Evolutionary conservation across 2,329 filamentous ascomycete genomes (phyloP).

Genomic region (Fusarium sp.): DNA sequence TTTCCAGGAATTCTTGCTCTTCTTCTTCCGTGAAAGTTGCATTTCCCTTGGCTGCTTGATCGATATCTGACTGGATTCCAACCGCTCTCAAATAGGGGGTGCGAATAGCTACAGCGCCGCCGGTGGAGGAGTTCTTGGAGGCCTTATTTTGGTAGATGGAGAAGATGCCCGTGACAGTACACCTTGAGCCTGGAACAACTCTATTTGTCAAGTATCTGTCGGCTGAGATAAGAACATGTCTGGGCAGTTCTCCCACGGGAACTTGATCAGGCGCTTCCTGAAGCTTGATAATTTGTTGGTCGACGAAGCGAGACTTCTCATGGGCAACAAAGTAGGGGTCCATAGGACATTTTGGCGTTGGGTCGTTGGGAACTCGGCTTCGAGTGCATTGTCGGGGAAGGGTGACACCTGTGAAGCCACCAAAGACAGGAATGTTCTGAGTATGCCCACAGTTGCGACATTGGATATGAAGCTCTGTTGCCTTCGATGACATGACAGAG

Average conservation of each 20-base stretch:
- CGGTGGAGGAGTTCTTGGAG: constrained; percentile 77
- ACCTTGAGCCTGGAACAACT: constrained; percentile 93
- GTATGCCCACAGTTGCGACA: constrained; percentile 86
- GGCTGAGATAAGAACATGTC: constrained; percentile 96
- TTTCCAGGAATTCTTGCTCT: constrained; percentile 93
- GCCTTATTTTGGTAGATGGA: constrained; percentile 97
- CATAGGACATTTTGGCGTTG: constrained; percentile 81
- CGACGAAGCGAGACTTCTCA: constrained; percentile 93
- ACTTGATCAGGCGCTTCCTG: constrained; percentile 98
- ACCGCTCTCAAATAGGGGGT: constrained; percentile 95
- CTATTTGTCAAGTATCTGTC: constrained; percentile 95
- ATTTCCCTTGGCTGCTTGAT: constrained; percentile 87
- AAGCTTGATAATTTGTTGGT: constrained; percentile 97
- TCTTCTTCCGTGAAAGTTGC: constrained; percentile 92
- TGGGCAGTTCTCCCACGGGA: constrained; percentile 92
- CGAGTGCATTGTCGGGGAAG: constrained; percentile 83
- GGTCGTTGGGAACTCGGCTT: constrained; percentile 72
- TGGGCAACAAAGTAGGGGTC: constrained; percentile 97
- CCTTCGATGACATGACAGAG: constrained; percentile 96
- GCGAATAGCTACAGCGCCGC: constrained; percentile 90
- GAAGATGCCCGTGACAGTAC: constrained; percentile 96
- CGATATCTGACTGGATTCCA: constrained; percentile 89
- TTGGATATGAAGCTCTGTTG: constrained; percentile 85
- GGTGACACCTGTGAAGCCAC: constrained; percentile 88
- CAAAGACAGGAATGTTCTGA: constrained; percentile 77